Percentiles rank a stretch among this genome's conserved stretches.
These are phyloP conservation scores for Trichomonas vaginalis DNA, from an alignment of 208 protist genomes.

Conservation along the genomic window DNA sequence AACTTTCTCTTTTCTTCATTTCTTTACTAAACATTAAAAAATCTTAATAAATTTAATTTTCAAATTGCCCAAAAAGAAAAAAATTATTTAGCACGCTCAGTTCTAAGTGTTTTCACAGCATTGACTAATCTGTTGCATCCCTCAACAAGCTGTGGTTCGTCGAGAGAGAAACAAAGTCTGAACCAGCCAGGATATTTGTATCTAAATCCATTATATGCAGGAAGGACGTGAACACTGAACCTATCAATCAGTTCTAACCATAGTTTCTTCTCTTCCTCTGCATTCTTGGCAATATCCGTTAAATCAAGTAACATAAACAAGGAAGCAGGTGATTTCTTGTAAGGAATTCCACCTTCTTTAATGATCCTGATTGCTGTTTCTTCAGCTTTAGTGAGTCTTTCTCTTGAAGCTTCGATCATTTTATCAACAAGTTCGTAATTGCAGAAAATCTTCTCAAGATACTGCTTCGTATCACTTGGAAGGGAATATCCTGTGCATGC, in stretches of 20 bases:
- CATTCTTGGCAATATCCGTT: not conserved
- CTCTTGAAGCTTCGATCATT: not conserved
- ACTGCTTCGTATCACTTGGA: not conserved
- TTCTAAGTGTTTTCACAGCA: not conserved
- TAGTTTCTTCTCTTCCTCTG: not conserved
- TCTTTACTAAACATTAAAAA: too few relatives aligned
- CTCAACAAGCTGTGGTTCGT: not conserved
- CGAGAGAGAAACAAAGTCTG: not conserved
- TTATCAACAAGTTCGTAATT: not conserved
- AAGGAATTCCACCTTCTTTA: not conserved
- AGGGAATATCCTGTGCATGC: not conserved
- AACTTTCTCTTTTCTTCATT: too few relatives aligned
- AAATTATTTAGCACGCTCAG: too few relatives aligned
- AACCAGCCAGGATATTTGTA: not conserved
- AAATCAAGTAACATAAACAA: not conserved
- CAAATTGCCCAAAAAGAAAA: too few relatives aligned
- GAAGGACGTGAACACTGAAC: not conserved
- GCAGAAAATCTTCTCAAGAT: not conserved
- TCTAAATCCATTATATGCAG: not conserved
- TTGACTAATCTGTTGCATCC: not conserved
- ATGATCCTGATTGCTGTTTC: not conserved
- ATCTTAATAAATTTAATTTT: too few relatives aligned
- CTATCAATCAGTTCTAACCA: not conserved
- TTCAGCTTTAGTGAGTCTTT: not conserved
- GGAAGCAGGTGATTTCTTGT: not conserved